Base-by-base conservation (phyloP, 495 filamentous ascomycete species). In the Penicillium maclennaniae region DNA sequence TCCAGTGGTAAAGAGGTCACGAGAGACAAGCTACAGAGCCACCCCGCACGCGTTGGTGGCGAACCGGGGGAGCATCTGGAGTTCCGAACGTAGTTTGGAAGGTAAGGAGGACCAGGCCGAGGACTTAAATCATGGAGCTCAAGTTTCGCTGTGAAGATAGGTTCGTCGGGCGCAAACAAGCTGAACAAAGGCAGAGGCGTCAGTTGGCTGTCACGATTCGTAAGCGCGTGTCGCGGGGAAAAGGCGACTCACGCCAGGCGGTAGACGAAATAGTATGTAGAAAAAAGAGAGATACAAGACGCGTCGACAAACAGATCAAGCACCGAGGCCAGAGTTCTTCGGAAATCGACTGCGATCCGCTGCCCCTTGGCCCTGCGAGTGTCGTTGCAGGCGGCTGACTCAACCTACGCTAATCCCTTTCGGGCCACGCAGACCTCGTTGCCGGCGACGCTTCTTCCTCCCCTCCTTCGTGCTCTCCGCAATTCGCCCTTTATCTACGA, bases 331-430 rank as follows among this genome's bases (percentile, higher is more conserved):
- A 58, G 53, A 51, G 47, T 62, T 62, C 61, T 67, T 59, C 66
- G 42, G 51, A 61, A 59, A 69, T 68, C 63, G 53, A 72, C 65
- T 68, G 63, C 67, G 61, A 61, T 69, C 59, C 56, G 65, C 62
- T 63, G 54, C 67, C 69, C 71, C 71, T 62, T 63, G 58, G 51
- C 45, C 56, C 68, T 73, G 63, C 55, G 65, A 70, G 66, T 68
- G 71, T 76, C 67, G 72, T 70, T 65, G 67, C 67, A 61, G 55
- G 57, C 49, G 51, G 72, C 71, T 77, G 68, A 77, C 63, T 77
- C 70, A 77, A 60, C 31, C 63, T 31, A 47, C 55, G 60, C 73
- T 77, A 77, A 70, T 38, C 74, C 65, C 45, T 38, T 70, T 77
- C 47, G 38, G 69, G 72, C 42, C 31, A 28, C 43, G 46, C 54